phyloP scores from a whole-genome alignment of 768 basidiomycete genomes.

The Saitozyma podzolica region DNA sequence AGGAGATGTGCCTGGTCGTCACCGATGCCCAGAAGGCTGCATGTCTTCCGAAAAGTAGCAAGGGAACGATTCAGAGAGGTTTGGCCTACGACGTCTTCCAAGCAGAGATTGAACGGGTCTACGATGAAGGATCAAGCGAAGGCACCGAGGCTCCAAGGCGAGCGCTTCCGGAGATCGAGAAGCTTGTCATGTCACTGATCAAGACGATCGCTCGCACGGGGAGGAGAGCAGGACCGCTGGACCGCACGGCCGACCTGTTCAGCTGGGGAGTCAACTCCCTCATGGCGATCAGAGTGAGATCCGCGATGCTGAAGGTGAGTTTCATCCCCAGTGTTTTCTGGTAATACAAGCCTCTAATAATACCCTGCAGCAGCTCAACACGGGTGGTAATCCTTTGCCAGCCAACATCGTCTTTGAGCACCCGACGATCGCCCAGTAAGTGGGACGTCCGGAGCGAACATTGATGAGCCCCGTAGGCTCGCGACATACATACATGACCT shows the following conservation, averaged over 20 bases:
- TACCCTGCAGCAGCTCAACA: constrained; percentile 25
- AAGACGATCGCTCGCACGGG: constrained; percentile 3
- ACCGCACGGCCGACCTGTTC: constrained; percentile 44
- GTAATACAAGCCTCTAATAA: neutral
- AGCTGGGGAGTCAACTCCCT: constrained; percentile 49
- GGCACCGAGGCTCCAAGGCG: constrained; percentile 6
- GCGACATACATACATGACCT: constrained; percentile 29
- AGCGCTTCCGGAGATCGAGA: constrained; percentile 17
- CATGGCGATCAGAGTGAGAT: constrained; percentile 44
- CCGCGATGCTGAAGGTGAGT: constrained; percentile 36
- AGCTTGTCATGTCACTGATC: constrained; percentile 11
- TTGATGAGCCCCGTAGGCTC: constrained; percentile 8
- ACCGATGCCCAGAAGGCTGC: constrained; percentile 6
- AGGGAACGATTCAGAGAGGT: constrained; percentile 51
- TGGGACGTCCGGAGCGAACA: neutral
- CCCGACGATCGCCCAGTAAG: constrained; percentile 33
- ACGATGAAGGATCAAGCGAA: constrained; percentile 7
- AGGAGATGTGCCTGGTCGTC: constrained; percentile 45
- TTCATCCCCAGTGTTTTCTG: neutral
- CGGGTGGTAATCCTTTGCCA: constrained; percentile 21
- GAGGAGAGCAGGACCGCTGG: constrained; percentile 12
- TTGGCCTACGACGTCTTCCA: constrained; percentile 45
- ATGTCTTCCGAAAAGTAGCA: constrained; percentile 47
- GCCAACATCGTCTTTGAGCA: constrained; percentile 49
- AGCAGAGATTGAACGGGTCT: constrained; percentile 40